Evolutionary conservation across 768 basidiomycete species (phyloP), one percentile per base, ranked within the genome.

Genomic region (Exidia glandulosa): DNA sequence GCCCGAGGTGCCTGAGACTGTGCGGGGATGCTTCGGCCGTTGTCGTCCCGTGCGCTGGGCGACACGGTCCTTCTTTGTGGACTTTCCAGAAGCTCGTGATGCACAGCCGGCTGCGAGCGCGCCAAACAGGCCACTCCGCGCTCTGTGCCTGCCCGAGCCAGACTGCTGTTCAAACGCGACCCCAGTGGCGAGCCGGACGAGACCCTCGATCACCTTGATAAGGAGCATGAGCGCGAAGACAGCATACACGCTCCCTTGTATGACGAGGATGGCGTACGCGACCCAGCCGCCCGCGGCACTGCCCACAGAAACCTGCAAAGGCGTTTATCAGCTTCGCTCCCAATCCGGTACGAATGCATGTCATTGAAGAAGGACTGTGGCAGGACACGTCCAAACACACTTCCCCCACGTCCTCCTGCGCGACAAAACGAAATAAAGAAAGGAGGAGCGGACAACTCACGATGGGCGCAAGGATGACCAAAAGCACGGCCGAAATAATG

Each of bases 111-210:
- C 25, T 13, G 25, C 30, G 50, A 91, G 81, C 2, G 86, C 90
- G 32, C 94, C 94, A 19, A 93, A 72, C n/a, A 99, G 77, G 27
- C 95, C 95, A 54, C 85, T 86, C 65, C 95, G 91, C 31, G 88
- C 81, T 0, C 84, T 80, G 66, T 87, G 89, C 41, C 79, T 80
- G 57, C 88, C 89, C 7, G 25, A 7, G 50, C 50, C 50, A 31
- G 27, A 14, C 1, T 27, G 12, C 30, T 9, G 83, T 70, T 94
- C 89, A 71, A 98, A 98, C 12, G 87, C 84, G 3, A 94, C 79
- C 16, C 81, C 76, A 16, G 88, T 87, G 59, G 85, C 67, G 30
- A 94, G 79, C 36, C 95, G 88, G 32, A 90, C 77, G n/a, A 82
- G 56, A 9, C 84, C 93, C 70, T 98, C 95, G 48, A 87, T 67